A percentile compares a stretch with the other conserved stretches of the same genome.
phyloP scores from a whole-genome alignment of 1,284 basidiomycete species.

The Ceratobasidium sp. region DNA sequence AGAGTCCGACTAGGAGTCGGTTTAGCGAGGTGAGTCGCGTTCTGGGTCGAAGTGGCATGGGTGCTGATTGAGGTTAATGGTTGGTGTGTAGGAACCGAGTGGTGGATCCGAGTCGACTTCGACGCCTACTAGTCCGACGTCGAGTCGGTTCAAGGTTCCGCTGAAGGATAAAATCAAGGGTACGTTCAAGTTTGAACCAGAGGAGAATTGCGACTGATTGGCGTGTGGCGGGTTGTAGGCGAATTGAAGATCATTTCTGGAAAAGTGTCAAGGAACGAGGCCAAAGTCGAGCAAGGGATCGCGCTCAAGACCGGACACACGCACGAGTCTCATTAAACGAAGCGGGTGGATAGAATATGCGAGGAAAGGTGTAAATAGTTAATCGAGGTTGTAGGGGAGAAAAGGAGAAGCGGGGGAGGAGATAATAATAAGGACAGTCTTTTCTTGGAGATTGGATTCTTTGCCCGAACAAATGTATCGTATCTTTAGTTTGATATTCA shows the following conservation, averaged over 20 bases:
- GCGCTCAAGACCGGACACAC: conserved; percentile 46
- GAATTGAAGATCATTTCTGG: conserved; percentile 48
- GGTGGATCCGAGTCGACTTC: conserved; percentile 13
- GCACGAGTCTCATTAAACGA: neutral
- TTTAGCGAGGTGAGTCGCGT: conserved; percentile 29
- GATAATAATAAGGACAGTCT: no score
- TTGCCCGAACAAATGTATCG: no score
- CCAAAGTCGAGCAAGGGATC: conserved; percentile 45
- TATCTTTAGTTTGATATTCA: no score
- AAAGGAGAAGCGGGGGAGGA: no score
- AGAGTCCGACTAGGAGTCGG: conserved; percentile 34
- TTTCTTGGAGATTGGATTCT: no score
- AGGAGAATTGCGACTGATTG: neutral
- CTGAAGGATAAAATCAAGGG: conserved; percentile 42
- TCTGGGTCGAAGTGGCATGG: neutral
- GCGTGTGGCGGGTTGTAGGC: conserved; percentile 1
- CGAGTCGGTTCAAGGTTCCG: conserved; percentile 27
- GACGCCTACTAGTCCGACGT: conserved; percentile 23
- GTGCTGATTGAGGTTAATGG: neutral
- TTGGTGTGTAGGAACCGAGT: neutral
- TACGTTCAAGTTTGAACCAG: neutral
- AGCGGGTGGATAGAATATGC: neutral
- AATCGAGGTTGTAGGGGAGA: no score
- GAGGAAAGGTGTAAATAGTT: no score
- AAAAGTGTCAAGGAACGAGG: conserved; percentile 45